Evolutionary conservation across 106 monocot genomes (phyloP).

Genomic region (Allium sativum): DNA sequence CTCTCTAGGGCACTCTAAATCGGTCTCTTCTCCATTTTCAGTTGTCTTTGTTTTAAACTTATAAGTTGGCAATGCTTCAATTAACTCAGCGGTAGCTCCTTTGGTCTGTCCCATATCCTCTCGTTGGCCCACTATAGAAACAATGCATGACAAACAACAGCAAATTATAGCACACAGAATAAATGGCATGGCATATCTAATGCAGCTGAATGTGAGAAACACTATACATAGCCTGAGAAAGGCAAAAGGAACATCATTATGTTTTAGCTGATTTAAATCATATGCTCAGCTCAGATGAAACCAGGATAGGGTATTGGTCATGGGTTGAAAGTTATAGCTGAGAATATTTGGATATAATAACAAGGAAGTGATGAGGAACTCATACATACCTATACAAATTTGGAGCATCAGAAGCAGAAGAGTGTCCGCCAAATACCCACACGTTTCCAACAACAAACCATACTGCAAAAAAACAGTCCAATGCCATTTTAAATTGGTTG

Average conservation of each 20-base stretch:
- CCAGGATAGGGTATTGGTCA: not conserved
- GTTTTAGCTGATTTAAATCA: too few relatives aligned
- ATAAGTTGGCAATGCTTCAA: constrained; percentile 13
- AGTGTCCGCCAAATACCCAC: constrained; percentile 85
- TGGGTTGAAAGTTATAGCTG: not conserved
- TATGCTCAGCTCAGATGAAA: too few relatives aligned
- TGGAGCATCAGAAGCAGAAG: constrained; percentile 64
- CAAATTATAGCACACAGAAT: constrained; percentile 24
- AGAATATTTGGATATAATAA: not conserved
- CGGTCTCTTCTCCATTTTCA: constrained; percentile 4
- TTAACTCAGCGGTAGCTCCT: constrained; percentile 14
- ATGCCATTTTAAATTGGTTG: constrained; percentile 71
- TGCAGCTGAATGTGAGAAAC: constrained; percentile 25
- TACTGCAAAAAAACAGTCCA: constrained; percentile 95
- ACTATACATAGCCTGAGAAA: constrained; percentile 23
- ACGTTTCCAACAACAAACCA: constrained; percentile 99
- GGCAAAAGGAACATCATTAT: too few relatives aligned
- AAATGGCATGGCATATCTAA: constrained; percentile 29
- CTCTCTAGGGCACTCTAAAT: constrained; percentile 3
- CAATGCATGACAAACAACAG: constrained; percentile 21
- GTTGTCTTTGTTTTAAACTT: constrained; percentile 15
- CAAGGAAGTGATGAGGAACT: too few relatives aligned
- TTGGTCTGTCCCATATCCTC: constrained; percentile 13
- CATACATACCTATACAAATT: constrained; percentile 99
- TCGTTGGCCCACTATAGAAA: constrained; percentile 17